phyloP scores from a whole-genome alignment of 2,329 filamentous ascomycete genomes.

The Emergomyces orientalis region DNA sequence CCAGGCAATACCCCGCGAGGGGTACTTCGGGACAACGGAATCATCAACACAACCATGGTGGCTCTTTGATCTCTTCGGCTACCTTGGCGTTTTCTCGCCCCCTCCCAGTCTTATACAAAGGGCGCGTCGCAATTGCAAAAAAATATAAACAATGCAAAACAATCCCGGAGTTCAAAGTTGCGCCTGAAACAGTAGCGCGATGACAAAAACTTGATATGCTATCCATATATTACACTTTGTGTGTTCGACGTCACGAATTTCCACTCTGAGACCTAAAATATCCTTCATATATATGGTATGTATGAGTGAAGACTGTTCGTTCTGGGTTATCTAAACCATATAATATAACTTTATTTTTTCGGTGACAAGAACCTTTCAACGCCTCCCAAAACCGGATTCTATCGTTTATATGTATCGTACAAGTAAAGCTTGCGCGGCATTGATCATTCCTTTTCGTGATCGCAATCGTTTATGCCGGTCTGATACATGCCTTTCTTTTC shows the following conservation, averaged over 20 bases:
- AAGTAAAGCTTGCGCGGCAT: background rate
- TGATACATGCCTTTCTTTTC: background rate
- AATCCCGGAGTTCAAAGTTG: background rate
- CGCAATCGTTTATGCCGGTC: background rate
- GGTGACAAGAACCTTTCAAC: background rate
- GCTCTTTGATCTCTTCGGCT: background rate
- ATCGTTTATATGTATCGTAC: constrained; percentile 2
- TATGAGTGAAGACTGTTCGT: constrained; percentile 4
- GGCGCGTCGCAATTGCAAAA: background rate
- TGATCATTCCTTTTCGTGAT: background rate
- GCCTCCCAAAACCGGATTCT: background rate
- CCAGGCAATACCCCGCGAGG: background rate
- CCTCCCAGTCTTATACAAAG: background rate
- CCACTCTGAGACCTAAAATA: background rate
- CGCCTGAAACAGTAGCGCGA: background rate
- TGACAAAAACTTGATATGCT: background rate
- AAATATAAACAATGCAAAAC: background rate
- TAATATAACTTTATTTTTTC: background rate
- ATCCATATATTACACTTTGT: background rate
- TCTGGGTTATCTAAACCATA: constrained; percentile 2
- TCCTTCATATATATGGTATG: background rate
- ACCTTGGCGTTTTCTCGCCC: background rate
- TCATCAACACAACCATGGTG: background rate
- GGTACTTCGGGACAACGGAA: background rate
- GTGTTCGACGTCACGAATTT: background rate